Evolutionary conservation across 108 stramenopile species (phyloP), one percentile per base, ranked within the genome.

Genomic region (Heterococcus sp.): DNA sequence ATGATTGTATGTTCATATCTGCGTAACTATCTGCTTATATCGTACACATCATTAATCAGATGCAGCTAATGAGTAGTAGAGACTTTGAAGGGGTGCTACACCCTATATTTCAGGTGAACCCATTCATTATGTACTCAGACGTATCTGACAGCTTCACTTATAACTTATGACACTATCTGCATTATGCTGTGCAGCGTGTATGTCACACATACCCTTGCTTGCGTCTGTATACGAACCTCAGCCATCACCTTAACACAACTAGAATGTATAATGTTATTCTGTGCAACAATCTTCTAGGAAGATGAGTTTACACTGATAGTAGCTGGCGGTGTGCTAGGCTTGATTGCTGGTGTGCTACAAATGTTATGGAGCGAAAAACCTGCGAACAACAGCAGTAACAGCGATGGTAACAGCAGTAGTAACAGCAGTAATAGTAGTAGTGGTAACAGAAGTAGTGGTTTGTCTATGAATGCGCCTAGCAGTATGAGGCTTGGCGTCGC

Each of bases 61-160:
- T 96, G 93, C 40, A 87, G 34, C 85, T 81, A 35, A 73, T 97
- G 70, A 84, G 93, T 29, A 78, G 93, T 26, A 78, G 82, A 14
- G 92, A 94, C 29, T 97, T 97, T 85, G 96, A 97, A 75, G 93
- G 95, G 63, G 78, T 92, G 8, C 73, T 92, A 30, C 96, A 97
- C 76, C 96, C 96, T 0, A 94, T 95, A 0, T 97, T 97, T 78
- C 92, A 97, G 86, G n/a, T n/a, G n/a, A n/a, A n/a, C n/a, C n/a
- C n/a, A n/a, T n/a, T n/a, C n/a, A n/a, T n/a, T n/a, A n/a, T n/a
- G n/a, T n/a, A n/a, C n/a, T n/a, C n/a, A n/a, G n/a, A n/a, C n/a
- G n/a, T n/a, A n/a, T n/a, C n/a, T n/a, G n/a, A n/a, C n/a, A n/a
- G n/a, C n/a, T n/a, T n/a, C n/a, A n/a, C n/a, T n/a, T n/a, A n/a